Evolutionary conservation across 257 asterid species (phyloP).

Genomic region (Penstemon newberryi): DNA sequence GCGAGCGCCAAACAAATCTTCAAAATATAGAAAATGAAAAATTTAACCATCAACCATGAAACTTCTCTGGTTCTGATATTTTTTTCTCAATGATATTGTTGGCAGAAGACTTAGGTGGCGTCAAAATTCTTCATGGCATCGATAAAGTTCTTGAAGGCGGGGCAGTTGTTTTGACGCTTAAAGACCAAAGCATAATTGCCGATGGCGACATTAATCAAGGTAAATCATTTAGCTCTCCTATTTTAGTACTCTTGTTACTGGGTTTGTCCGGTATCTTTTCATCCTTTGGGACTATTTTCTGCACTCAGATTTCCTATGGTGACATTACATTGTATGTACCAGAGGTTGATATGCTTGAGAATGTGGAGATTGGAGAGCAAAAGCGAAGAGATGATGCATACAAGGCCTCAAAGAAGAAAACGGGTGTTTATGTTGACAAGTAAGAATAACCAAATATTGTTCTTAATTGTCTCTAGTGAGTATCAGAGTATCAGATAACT

Average conservation of each 20-base stretch:
- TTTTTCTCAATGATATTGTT: conserved; percentile 27
- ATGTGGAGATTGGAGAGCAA: conserved; percentile 98
- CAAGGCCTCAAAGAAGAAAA: conserved; percentile 81
- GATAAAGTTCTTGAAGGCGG: conserved; percentile 96
- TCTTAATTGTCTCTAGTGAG: conserved; percentile 12
- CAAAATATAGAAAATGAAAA: conserved; percentile 8
- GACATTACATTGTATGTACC: conserved; percentile 80
- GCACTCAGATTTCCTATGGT: conserved; percentile 94
- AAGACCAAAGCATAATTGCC: conserved; percentile 92
- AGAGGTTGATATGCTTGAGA: conserved; percentile 97
- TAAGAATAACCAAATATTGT: conserved; percentile 36
- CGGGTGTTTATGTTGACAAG: conserved; percentile 83
- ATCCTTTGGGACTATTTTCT: conserved; percentile 57
- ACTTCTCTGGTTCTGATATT: conserved; percentile 17
- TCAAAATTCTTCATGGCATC: conserved; percentile 85
- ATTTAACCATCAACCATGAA: conserved; percentile 5
- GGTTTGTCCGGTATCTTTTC: conserved; percentile 33
- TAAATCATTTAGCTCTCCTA: conserved; percentile 31
- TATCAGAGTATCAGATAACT: background rate
- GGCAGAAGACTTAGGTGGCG: conserved; percentile 72
- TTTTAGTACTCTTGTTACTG: conserved; percentile 12
- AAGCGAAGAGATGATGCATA: conserved; percentile 87
- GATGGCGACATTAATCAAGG: conserved; percentile 87
- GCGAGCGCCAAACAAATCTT: conserved; percentile 2
- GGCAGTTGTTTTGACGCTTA: conserved; percentile 88